Percentiles rank a stretch among this genome's conserved stretches.
These are phyloP conservation scores for Erigeron philadelphicus DNA, from an alignment of 140 eudicot genomes.

Conservation along the genomic window DNA sequence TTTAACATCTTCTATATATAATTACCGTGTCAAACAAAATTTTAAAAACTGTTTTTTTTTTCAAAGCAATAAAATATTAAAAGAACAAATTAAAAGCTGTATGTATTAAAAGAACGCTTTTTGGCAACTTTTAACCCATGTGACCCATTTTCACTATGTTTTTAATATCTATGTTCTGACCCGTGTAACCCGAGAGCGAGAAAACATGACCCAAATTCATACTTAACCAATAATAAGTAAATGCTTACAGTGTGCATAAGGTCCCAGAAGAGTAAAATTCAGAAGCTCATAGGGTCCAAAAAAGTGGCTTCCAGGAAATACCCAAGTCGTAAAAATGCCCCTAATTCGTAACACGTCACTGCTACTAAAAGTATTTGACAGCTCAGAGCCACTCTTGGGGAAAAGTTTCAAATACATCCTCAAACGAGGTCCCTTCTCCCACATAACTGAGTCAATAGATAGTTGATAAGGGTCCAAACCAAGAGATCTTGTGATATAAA, in stretches of 20 bases:
- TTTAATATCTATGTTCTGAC: background rate
- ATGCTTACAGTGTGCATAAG: slow-evolving; percentile 59
- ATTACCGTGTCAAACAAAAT: background rate
- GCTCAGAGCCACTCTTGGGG: slow-evolving; percentile 37
- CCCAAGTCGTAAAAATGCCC: slow-evolving; percentile 53
- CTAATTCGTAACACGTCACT: slow-evolving; percentile 64
- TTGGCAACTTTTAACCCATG: background rate
- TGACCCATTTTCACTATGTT: background rate
- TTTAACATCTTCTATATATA: background rate
- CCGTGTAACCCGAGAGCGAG: background rate
- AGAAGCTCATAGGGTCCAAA: slow-evolving; percentile 97
- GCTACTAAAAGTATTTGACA: slow-evolving; percentile 37
- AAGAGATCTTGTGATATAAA: slow-evolving; percentile 50
- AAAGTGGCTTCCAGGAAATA: slow-evolving; percentile 51
- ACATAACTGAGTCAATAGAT: slow-evolving; percentile 44
- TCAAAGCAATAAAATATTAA: background rate
- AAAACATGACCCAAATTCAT: background rate
- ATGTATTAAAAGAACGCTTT: background rate
- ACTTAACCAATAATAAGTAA: background rate
- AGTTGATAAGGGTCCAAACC: slow-evolving; percentile 53
- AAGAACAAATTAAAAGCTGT: background rate
- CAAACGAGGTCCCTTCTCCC: slow-evolving; percentile 89
- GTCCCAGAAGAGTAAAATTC: slow-evolving; percentile 81
- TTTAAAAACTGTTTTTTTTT: background rate
- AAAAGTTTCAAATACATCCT: slow-evolving; percentile 72